Evolutionary conservation across 371 early-diverging fungal species (phyloP).

Genomic region (Mucor piriformis): DNA sequence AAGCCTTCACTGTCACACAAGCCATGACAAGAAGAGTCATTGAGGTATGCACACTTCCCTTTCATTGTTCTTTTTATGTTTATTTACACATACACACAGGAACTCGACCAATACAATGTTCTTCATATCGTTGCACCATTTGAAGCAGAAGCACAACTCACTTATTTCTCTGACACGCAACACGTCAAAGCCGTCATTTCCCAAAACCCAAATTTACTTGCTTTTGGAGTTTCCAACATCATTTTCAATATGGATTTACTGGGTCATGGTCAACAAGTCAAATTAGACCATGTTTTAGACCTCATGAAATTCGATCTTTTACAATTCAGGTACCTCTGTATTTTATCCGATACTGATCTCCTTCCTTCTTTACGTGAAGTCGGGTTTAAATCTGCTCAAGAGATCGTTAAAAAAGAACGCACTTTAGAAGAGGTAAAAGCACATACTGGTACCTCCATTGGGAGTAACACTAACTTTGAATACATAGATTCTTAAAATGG

Average conservation of each 20-base stretch:
- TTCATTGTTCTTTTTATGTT: too few species aligned
- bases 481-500: too few species aligned
- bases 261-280: constrained; percentile 47
- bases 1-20: constrained; percentile 73
- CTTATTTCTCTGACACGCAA: constrained; percentile 85
- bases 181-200: constrained; percentile 88
- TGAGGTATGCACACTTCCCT: constrained; percentile 38
- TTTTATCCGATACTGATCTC: constrained; percentile 97
- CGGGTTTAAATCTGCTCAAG: constrained; percentile 68
- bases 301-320: background rate
- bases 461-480: too few species aligned
- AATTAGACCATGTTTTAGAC: background rate
- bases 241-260: constrained; percentile 76
- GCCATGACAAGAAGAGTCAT: constrained; percentile 80
- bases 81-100: background rate
- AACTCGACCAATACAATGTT: constrained; percentile 45
- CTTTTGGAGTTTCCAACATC: constrained; percentile 86
- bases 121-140: constrained; percentile 95
- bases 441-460: too few species aligned
- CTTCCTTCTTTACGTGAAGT: constrained; percentile 82
- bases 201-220: constrained; percentile 98
- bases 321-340: constrained; percentile 66
- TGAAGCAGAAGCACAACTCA: constrained; percentile 98
- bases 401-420: background rate
- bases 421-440: background rate